These are phyloP conservation scores for Oidiodendron maius DNA, from an alignment of 495 filamentous ascomycete genomes.

Conservation along the genomic window DNA sequence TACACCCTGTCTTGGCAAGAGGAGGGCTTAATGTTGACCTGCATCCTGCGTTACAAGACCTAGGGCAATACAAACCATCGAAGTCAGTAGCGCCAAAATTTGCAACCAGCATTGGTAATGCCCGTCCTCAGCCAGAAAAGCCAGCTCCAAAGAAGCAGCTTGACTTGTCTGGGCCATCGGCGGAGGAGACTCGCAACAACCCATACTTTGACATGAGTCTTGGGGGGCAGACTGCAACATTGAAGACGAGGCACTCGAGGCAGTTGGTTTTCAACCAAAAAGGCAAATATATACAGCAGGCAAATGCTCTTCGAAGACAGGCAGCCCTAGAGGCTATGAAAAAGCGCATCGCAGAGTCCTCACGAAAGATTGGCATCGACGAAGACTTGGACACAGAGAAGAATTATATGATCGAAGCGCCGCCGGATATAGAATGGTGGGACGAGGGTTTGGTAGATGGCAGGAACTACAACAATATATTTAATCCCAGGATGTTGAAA, in stretches of 20 bases:
- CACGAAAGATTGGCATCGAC: slow-evolving; percentile 81
- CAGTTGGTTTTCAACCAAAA: slow-evolving; percentile 90
- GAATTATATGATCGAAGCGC: slow-evolving; percentile 75
- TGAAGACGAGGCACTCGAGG: slow-evolving; percentile 58
- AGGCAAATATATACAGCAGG: slow-evolving; percentile 94
- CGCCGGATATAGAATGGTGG: slow-evolving; percentile 96
- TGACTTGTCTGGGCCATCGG: slow-evolving; percentile 62
- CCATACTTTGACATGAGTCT: slow-evolving; percentile 81
- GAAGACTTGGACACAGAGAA: slow-evolving; percentile 89
- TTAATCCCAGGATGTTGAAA: slow-evolving; percentile 59
- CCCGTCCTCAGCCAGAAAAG: slow-evolving; percentile 40
- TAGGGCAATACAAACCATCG: slow-evolving; percentile 54
- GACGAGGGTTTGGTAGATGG: slow-evolving; percentile 80
- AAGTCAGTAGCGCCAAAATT: slow-evolving; percentile 52
- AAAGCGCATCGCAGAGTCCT: slow-evolving; percentile 77
- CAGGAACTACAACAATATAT: slow-evolving; percentile 64
- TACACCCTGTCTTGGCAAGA: slow-evolving; percentile 24
- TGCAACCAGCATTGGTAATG: slow-evolving; percentile 53
- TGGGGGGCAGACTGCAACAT: slow-evolving; percentile 54
- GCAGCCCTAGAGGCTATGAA: slow-evolving; percentile 91
- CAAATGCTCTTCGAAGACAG: slow-evolving; percentile 77
- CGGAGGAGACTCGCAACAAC: slow-evolving; percentile 66
- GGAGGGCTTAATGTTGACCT: slow-evolving; percentile 85
- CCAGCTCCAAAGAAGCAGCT: slow-evolving; percentile 52
- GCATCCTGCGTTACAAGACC: slow-evolving; percentile 81